Percentiles rank a stretch among this genome's conserved stretches.
Evolutionary conservation across 1,139 yeast genomes (phyloP).

Genomic region (Waltiozyma sp.): DNA sequence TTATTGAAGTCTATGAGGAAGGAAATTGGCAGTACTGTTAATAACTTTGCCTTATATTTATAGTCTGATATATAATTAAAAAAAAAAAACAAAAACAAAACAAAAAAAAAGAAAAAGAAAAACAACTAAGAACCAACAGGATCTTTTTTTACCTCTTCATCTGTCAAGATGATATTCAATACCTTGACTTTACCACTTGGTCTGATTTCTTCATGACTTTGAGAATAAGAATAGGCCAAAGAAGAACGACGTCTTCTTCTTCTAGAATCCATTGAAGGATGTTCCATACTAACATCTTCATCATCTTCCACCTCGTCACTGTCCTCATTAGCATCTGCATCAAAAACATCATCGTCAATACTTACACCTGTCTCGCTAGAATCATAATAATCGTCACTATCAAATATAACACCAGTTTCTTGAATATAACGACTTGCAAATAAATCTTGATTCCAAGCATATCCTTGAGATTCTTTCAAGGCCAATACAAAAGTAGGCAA

Average conservation of each 20-base stretch:
- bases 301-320: slow-evolving; percentile 6
- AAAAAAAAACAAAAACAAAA: no score
- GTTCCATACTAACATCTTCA: slow-evolving; percentile 2
- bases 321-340: slow-evolving; percentile 12
- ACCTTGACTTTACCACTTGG: slow-evolving; percentile 33
- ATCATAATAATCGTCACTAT: slow-evolving; percentile 14
- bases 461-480: slow-evolving; percentile 62
- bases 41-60: slow-evolving; percentile 16
- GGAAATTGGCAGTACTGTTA: slow-evolving; percentile 12
- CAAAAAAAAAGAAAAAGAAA: no score
- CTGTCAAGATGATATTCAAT: slow-evolving; percentile 40
- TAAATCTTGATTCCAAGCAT: slow-evolving; percentile 61
- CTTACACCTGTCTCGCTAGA: slow-evolving; percentile 3
- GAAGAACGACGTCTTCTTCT: slow-evolving; percentile 3
- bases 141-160: slow-evolving; percentile 16
- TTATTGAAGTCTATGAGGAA: slow-evolving; percentile 3
- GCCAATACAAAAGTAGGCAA: slow-evolving; percentile 18
- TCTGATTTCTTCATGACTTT: slow-evolving; percentile 10
- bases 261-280: not conserved
- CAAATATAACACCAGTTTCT: slow-evolving; percentile 34
- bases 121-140: not conserved
- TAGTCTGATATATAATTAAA: slow-evolving; percentile 2
- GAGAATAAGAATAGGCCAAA: slow-evolving; percentile 9
- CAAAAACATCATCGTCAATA: slow-evolving; percentile 14
- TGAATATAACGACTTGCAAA: slow-evolving; percentile 63